Base-by-base conservation (phyloP, 345 rosid genomes). In the Lagerstroemia speciosa region DNA sequence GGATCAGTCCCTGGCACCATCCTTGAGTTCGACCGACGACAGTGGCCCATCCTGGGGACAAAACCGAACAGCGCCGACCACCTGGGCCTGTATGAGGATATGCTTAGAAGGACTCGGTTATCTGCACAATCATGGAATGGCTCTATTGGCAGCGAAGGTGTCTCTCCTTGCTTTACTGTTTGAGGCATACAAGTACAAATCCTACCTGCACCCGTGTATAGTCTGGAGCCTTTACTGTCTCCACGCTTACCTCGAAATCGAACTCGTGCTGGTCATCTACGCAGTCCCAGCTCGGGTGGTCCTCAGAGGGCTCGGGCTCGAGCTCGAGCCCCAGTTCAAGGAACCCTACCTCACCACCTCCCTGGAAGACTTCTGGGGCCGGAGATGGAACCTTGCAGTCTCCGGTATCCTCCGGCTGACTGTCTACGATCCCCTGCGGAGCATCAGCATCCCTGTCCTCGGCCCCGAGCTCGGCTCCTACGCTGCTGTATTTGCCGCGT, bases 281-380 rank as follows among this genome's bases (percentile, higher is more conserved):
- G 74, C 78, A 3, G 22, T 64, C 36, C 81, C 82, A 0, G 86
- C 79, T 43, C 75, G 73, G 26, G 65, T 72, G 64, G 48, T 87
- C 15, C 61, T 55, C 11, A 11, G 31, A 26, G 31, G 61, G 3
- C 63, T 74, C 0, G 87, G 92, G 12, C 74, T 81, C 53, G 86
- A 85, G 62, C 66, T 84, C 3, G 87, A 85, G 62, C 88, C 87
- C 9, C 86, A 79, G 46, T 88, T 85, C 57, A 75, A 83, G n/a
- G 85, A 83, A 50, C 94, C 88, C 0, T 83, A 78, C 72, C 72
- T 86, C 5, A 11, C 95, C 34, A 83, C 87, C 62, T 86, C 92
- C 8, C 73, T 91, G 0, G 95, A 91, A 70, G 91, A 86, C 74
- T 91, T 91, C 26, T 91, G 95, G 95, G 77, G 95, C 22, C 79